A percentile compares a stretch with the other conserved stretches of the same genome.
Evolutionary conservation across 73 alveolate genomes (phyloP).

Genomic region (Paramecium bursaria): DNA sequence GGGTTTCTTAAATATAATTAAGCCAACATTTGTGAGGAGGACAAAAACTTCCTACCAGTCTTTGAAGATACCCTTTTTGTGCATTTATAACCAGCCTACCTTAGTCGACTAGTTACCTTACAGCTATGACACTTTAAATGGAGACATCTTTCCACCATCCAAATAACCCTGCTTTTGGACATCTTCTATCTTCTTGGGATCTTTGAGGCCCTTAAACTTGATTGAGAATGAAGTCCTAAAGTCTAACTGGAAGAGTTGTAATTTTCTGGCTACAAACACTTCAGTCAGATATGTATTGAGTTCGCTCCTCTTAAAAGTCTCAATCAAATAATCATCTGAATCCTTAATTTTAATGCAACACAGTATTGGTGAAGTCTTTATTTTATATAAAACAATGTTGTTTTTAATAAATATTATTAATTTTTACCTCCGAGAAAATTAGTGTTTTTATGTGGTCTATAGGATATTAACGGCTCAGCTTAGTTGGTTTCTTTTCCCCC

Average conservation of each 20-base stretch:
- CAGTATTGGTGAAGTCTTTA: conserved; percentile 37
- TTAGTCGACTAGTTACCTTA: conserved; percentile 22
- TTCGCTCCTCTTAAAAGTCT: conserved; percentile 59
- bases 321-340: conserved; percentile 53
- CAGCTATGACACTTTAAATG: not conserved
- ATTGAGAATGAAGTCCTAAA: not conserved
- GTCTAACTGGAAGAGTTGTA: not conserved
- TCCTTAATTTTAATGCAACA: conserved; percentile 47
- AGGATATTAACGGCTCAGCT: conserved; percentile 32
- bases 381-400: not conserved
- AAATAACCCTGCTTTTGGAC: not conserved
- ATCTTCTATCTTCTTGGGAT: not conserved
- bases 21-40: conserved; percentile 41
- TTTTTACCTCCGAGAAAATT: conserved; percentile 44
- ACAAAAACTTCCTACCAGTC: conserved; percentile 59
- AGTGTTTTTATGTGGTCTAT: conserved; percentile 12
- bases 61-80: conserved; percentile 6
- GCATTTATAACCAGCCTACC: conserved; percentile 33
- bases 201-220: conserved; percentile 14
- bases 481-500: conserved; percentile 49
- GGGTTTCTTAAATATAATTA: conserved; percentile 45
- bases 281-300: conserved; percentile 51
- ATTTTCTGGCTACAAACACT: conserved; percentile 18
- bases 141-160: conserved; percentile 30
- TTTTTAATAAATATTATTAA: no score